Percentiles rank a stretch among this genome's conserved stretches.
Evolutionary conservation across 345 rosid species (phyloP).

Genomic region (Euphorbia lathyris): DNA sequence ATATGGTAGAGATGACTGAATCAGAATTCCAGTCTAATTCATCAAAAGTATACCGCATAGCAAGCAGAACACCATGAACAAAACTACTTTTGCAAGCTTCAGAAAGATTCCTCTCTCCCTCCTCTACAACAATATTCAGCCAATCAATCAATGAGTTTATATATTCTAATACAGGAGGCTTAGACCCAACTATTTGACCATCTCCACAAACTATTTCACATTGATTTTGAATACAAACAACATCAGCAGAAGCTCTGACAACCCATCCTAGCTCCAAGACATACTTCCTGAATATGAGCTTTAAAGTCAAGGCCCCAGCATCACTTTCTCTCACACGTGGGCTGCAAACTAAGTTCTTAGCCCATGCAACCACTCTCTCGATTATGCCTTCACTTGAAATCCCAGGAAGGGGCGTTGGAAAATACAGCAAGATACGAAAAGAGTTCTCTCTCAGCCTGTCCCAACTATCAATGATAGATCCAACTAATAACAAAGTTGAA

Average conservation of each 20-base stretch:
- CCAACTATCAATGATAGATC: constrained; percentile 97
- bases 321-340: constrained; percentile 99
- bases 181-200: constrained; percentile 24
- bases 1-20: constrained; percentile 48
- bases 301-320: constrained; percentile 79
- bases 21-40: constrained; percentile 87
- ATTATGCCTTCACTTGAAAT: constrained; percentile 68
- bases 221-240: constrained; percentile 43
- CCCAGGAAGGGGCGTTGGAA: constrained; percentile 93
- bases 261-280: constrained; percentile 81
- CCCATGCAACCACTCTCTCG: constrained; percentile 66
- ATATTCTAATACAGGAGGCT: constrained; percentile 66
- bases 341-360: constrained; percentile 80
- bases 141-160: constrained; percentile 69
- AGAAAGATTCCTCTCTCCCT: constrained; percentile 76
- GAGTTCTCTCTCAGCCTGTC: constrained; percentile 86
- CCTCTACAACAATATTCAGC: constrained; percentile 65
- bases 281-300: constrained; percentile 87
- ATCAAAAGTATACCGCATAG: constrained; percentile 90
- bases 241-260: constrained; percentile 56
- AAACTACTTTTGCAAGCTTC: constrained; percentile 88
- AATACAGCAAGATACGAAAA: constrained; percentile 79
- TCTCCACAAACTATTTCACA: constrained; percentile 30
- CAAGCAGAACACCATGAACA: constrained; percentile 87
- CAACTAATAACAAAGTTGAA: constrained; percentile 71